Conservation (phyloP, 225 moss, liverwort and hornwort genomes). For the Physcomitrellopsis africana region DNA sequence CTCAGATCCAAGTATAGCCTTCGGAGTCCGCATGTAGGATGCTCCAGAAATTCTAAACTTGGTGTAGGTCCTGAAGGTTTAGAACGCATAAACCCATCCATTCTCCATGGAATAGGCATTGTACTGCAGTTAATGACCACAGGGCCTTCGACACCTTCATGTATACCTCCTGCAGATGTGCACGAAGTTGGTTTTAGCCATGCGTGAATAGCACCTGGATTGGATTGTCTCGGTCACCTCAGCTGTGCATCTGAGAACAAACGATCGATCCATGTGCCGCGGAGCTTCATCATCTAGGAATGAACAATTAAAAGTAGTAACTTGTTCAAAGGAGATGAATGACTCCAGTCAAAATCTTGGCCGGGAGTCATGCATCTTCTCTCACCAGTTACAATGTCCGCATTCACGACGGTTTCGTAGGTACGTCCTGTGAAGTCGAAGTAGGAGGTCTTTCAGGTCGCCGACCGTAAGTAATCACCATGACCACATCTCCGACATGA, state of each 20-base stretch:
- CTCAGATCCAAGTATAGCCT: neutral
- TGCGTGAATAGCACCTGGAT: neutral
- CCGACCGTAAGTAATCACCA: constrained; percentile 83
- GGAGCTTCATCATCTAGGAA: neutral
- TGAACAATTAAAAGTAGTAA: neutral
- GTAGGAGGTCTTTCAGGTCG: constrained; percentile 29
- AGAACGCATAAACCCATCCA: neutral
- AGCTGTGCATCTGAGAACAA: neutral
- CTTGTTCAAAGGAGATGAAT: constrained; percentile 5
- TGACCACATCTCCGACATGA: constrained; percentile 70
- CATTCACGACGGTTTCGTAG: neutral
- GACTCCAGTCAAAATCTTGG: constrained; percentile 1
- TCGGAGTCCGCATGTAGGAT: neutral
- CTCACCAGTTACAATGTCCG: neutral
- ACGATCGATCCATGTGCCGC: neutral
- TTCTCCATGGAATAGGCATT: neutral
- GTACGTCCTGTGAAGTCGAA: neutral
- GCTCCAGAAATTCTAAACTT: neutral
- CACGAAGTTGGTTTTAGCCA: neutral
- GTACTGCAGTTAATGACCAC: neutral
- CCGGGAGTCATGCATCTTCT: constrained; percentile 8
- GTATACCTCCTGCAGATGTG: neutral
- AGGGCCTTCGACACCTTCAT: neutral
- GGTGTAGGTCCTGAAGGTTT: neutral
- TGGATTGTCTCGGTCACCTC: constrained; percentile 1